Evolutionary conservation across 768 basidiomycete species (phyloP).

Genomic region (Lactifluus piperatus): DNA sequence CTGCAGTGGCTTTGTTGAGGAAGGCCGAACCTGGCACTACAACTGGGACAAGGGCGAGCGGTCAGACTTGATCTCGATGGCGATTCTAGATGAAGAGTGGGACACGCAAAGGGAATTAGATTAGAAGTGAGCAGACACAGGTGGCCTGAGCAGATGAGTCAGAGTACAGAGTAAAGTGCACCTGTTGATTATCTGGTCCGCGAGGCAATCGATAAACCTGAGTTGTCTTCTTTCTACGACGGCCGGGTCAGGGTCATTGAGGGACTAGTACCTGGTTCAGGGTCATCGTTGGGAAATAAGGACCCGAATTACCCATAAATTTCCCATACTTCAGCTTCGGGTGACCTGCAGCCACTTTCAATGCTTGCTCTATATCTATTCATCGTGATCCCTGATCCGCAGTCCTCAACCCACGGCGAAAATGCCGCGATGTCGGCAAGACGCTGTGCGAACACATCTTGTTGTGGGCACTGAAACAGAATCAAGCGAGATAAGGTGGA

Average conservation of each 20-base stretch:
- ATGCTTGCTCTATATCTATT: constrained; percentile 19
- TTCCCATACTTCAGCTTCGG: not conserved
- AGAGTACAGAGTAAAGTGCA: not conserved
- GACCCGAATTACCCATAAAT: not conserved
- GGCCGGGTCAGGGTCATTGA: too few species aligned
- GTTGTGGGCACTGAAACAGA: constrained; percentile 42
- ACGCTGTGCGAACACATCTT: constrained; percentile 21
- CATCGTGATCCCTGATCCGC: constrained; percentile 27
- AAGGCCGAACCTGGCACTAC: not conserved
- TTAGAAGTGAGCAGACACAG: not conserved
- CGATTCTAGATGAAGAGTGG: constrained; percentile 12
- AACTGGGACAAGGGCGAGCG: not conserved
- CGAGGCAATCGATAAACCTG: not conserved
- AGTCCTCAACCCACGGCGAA: constrained; percentile 40
- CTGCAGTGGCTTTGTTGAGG: constrained; percentile 10
- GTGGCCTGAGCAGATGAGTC: not conserved
- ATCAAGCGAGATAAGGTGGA: constrained; percentile 52
- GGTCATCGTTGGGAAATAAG: not conserved
- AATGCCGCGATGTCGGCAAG: constrained; percentile 46
- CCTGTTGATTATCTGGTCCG: not conserved
- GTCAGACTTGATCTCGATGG: constrained; percentile 9
- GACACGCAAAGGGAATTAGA: not conserved
- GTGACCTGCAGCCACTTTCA: not conserved
- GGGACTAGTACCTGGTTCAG: not conserved
- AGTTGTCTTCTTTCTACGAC: not conserved